phyloP scores from a whole-genome alignment of 768 basidiomycete species.

The Ramaria sp. region DNA sequence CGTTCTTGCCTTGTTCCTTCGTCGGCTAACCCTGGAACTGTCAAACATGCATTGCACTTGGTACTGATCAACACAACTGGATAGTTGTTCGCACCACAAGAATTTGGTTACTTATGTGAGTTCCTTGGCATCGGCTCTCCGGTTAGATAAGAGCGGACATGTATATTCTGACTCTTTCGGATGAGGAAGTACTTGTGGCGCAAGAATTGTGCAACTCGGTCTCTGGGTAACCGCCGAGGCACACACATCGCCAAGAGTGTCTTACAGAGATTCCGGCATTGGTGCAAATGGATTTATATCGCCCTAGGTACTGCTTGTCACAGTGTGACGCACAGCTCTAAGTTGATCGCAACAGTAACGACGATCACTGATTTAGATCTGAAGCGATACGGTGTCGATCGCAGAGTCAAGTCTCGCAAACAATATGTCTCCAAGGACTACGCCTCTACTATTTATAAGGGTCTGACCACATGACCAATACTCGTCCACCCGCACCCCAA shows the following conservation, averaged over 20 bases:
- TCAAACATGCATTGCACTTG: neutral
- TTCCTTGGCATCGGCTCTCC: too few species aligned
- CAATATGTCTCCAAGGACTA: neutral
- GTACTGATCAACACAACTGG: neutral
- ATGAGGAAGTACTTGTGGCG: too few species aligned
- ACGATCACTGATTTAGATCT: constrained; percentile 4
- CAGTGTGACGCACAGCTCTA: neutral
- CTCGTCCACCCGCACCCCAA: constrained; percentile 16
- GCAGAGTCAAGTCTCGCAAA: neutral
- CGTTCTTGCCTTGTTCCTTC: neutral
- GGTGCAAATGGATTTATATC: too few species aligned
- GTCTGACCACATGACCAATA: neutral
- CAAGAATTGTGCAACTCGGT: too few species aligned
- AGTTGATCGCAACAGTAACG: constrained; percentile 2
- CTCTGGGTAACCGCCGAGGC: too few species aligned
- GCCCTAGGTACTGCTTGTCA: neutral
- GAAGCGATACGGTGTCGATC: too few species aligned
- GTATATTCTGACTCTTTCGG: too few species aligned
- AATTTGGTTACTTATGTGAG: too few species aligned
- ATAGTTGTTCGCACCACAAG: too few species aligned
- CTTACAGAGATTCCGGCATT: too few species aligned
- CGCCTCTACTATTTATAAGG: constrained; percentile 2
- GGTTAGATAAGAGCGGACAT: too few species aligned
- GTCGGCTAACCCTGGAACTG: neutral
- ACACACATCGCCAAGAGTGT: too few species aligned